A percentile compares a stretch with the other conserved stretches of the same genome.
Evolutionary conservation across 177 flowering plant genomes (phyloP).

Genomic region (Vitis hybrid): DNA sequence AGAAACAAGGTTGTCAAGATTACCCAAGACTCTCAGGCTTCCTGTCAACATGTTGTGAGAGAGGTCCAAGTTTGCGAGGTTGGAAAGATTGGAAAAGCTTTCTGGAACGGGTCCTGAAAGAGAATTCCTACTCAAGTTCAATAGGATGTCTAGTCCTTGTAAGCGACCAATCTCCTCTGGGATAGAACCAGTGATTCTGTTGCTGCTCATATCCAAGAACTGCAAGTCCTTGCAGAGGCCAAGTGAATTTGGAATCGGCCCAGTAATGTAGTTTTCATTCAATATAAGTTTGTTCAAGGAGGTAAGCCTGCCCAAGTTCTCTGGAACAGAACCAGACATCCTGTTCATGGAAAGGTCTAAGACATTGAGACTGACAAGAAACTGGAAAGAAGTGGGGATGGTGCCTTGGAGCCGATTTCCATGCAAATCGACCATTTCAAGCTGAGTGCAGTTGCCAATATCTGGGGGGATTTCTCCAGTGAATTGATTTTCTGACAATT

Average conservation of each 20-base stretch:
- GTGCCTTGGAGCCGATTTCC: conserved; percentile 46
- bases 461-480: conserved; percentile 50
- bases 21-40: conserved; percentile 35
- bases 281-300: conserved; percentile 50
- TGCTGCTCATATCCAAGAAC: conserved; percentile 60
- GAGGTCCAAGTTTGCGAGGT: conserved; percentile 56
- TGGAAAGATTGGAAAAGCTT: conserved; percentile 46
- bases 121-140: conserved; percentile 64
- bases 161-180: conserved; percentile 52
- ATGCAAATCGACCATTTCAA: conserved; percentile 65
- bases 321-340: conserved; percentile 50
- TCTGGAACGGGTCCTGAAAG: conserved; percentile 54
- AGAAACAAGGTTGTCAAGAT: conserved; percentile 53
- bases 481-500: conserved; percentile 55
- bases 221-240: conserved; percentile 55
- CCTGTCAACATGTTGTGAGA: conserved; percentile 66
- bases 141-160: conserved; percentile 48
- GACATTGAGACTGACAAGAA: conserved; percentile 40
- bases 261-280: conserved; percentile 45
- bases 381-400: conserved; percentile 44
- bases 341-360: conserved; percentile 59
- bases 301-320: conserved; percentile 39
- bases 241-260: conserved; percentile 50
- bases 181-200: conserved; percentile 42
- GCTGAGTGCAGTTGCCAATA: conserved; percentile 47